A percentile compares a stretch with the other conserved stretches of the same genome.
These are phyloP conservation scores for Claviceps purpurea DNA, from an alignment of 2,329 filamentous ascomycete genomes.

Conservation along the genomic window DNA sequence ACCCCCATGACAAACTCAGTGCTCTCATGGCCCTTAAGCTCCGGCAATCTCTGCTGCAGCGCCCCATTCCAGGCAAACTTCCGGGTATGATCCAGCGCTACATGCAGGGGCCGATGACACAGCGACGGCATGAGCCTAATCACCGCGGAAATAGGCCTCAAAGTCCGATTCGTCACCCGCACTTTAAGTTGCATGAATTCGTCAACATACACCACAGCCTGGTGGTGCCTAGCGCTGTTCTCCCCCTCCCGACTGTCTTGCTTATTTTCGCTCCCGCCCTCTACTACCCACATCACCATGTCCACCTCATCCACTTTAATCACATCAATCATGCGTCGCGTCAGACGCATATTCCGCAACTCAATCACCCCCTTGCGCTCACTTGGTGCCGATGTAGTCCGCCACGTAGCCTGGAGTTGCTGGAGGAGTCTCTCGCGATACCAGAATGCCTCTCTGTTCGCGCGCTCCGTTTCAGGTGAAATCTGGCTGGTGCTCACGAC, in stretches of 20 bases:
- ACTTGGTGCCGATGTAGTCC: constrained; percentile 32
- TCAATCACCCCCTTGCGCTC: constrained; percentile 56
- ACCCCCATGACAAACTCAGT: constrained; percentile 53
- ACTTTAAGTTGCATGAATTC: constrained; percentile 56
- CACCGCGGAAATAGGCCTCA: constrained; percentile 53
- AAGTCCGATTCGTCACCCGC: constrained; percentile 61
- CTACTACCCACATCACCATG: constrained; percentile 35
- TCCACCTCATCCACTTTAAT: constrained; percentile 69
- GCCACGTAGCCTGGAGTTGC: constrained; percentile 59
- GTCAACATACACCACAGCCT: constrained; percentile 22
- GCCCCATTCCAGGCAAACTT: constrained; percentile 78
- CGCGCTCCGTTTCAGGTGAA: constrained; percentile 65
- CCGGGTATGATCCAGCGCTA: constrained; percentile 69
- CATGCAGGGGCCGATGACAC: constrained; percentile 54
- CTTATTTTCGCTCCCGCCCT: constrained; percentile 3
- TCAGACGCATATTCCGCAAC: constrained; percentile 61
- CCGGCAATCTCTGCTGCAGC: constrained; percentile 59
- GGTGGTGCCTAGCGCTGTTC: constrained; percentile 7
- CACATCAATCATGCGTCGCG: constrained; percentile 67
- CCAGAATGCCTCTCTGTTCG: constrained; percentile 77
- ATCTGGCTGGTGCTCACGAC: constrained; percentile 73
- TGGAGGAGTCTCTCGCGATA: constrained; percentile 72
- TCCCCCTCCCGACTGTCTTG: background rate
- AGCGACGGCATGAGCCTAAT: constrained; percentile 67
- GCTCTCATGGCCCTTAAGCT: constrained; percentile 44